Conservation (phyloP, 768 basidiomycete genomes). For the Boletellus ananas region DNA sequence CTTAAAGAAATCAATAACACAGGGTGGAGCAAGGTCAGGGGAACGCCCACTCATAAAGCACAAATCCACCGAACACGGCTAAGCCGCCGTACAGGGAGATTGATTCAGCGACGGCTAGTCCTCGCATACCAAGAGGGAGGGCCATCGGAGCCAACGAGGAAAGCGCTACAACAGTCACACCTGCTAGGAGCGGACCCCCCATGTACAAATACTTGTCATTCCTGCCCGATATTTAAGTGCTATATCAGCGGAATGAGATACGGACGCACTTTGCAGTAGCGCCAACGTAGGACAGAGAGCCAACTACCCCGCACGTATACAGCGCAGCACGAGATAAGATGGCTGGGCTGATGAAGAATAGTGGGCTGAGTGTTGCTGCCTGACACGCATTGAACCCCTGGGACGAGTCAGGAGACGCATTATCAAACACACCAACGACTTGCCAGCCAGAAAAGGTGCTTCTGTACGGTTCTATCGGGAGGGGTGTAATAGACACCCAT, state of each 20-base stretch:
- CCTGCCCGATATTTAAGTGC: conserved; percentile 25
- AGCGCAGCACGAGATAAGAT: conserved; percentile 83
- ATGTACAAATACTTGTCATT: conserved; percentile 83
- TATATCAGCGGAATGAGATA: neutral
- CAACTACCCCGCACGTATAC: conserved; percentile 85
- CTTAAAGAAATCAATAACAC: conserved; percentile 25
- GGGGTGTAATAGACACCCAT: conserved; percentile 76
- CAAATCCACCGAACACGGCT: conserved; percentile 83
- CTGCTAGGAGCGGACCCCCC: conserved; percentile 85
- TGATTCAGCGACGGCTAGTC: conserved; percentile 70
- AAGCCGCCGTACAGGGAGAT: conserved; percentile 86
- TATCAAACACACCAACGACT: conserved; percentile 21
- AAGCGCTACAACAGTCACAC: conserved; percentile 83
- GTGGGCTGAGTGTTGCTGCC: conserved; percentile 78
- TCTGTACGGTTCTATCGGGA: conserved; percentile 71
- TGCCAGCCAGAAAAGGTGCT: conserved; percentile 80
- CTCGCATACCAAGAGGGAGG: conserved; percentile 77
- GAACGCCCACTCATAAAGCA: conserved; percentile 74
- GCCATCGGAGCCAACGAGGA: conserved; percentile 87
- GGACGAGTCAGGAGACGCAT: conserved; percentile 1
- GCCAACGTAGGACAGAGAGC: conserved; percentile 80
- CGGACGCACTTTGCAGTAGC: conserved; percentile 72
- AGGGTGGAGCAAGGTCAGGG: neutral
- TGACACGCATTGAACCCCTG: conserved; percentile 85
- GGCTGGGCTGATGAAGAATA: conserved; percentile 87